Conservation (phyloP, 208 protist genomes). For the Acanthamoeba rhysodes region DNA sequence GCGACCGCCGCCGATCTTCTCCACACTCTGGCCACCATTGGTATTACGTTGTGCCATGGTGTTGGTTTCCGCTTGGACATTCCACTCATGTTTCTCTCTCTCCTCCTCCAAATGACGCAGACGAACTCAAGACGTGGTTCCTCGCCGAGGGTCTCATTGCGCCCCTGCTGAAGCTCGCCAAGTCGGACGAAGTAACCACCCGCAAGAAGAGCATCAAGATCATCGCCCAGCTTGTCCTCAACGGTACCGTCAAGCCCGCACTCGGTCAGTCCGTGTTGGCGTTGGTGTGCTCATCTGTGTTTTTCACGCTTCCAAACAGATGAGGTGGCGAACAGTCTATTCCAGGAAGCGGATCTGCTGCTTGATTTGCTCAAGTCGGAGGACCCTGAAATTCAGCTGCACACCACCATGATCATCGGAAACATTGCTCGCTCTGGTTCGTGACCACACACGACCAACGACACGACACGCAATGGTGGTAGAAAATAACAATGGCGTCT, state of each 20-base stretch:
- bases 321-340: slow-evolving; percentile 41
- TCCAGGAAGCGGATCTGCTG: slow-evolving; percentile 29
- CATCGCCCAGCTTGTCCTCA: slow-evolving; percentile 60
- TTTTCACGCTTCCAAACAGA: neutral
- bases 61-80: neutral
- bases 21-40: neutral
- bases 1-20: slow-evolving; percentile 25
- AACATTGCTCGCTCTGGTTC: slow-evolving; percentile 63
- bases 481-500: no score
- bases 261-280: neutral
- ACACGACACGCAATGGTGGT: no score
- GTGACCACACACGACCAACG: neutral
- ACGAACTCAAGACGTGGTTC: slow-evolving; percentile 66
- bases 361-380: slow-evolving; percentile 14
- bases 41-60: neutral
- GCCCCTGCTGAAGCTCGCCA: slow-evolving; percentile 14
- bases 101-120: neutral
- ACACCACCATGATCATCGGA: slow-evolving; percentile 66
- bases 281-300: no score
- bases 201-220: slow-evolving; percentile 60
- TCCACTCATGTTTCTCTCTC: neutral
- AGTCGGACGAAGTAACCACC: neutral
- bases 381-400: slow-evolving; percentile 59
- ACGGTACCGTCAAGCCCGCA: neutral
- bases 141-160: slow-evolving; percentile 6